Conservation (phyloP, 768 basidiomycete genomes). For the Naganishia antarctica region DNA sequence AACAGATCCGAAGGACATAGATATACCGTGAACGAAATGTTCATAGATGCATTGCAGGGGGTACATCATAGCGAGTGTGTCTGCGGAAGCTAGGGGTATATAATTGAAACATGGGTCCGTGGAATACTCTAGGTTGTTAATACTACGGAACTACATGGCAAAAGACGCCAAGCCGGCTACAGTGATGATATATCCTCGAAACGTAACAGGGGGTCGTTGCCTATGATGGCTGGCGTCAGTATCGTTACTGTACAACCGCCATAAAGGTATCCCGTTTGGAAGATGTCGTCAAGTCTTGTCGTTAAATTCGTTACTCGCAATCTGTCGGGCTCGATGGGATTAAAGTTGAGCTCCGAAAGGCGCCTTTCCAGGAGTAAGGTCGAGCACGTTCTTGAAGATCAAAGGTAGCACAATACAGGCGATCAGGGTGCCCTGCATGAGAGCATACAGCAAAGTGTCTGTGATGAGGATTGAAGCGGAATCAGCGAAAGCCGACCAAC, state of each 20-base stretch:
- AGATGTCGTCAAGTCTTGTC: conserved; percentile 3
- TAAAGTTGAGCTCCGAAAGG: conserved; percentile 35
- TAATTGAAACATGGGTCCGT: conserved; percentile 8
- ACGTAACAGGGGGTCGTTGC: not conserved
- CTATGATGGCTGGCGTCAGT: no score
- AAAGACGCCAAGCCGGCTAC: conserved; percentile 17
- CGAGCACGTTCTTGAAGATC: conserved; percentile 62
- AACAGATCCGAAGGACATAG: no score
- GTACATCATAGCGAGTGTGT: not conserved
- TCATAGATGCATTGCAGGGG: not conserved
- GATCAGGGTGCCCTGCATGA: conserved; percentile 65
- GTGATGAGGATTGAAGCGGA: conserved; percentile 45
- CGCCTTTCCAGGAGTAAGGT: conserved; percentile 49
- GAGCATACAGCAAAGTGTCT: conserved; percentile 68
- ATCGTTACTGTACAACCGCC: no score
- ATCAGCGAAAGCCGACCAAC: conserved; percentile 43
- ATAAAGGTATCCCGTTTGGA: not conserved
- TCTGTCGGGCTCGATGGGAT: not conserved
- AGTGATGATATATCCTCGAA: conserved; percentile 6
- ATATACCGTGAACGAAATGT: not conserved
- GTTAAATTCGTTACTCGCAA: conserved; percentile 10
- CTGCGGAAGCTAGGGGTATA: not conserved
- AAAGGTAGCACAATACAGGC: conserved; percentile 59
- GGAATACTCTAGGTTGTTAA: conserved; percentile 17
- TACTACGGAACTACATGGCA: conserved; percentile 13